Conservation (phyloP, 768 basidiomycete species). For the Mrakia blollopis region DNA sequence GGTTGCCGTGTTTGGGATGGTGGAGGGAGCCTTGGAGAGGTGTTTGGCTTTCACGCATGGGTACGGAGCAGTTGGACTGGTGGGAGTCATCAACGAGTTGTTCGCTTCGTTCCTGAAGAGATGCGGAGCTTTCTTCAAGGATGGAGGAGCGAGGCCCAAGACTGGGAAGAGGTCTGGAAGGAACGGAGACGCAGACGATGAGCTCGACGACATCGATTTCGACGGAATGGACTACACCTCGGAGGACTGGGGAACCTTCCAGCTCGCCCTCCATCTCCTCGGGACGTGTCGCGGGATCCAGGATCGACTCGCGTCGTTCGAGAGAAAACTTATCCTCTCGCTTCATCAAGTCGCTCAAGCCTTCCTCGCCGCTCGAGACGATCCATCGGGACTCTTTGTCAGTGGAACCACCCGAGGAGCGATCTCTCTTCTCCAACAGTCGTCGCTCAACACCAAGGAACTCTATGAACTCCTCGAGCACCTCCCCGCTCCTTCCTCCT, state of each 20-base stretch:
- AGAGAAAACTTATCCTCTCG: conserved; percentile 59
- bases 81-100: conserved; percentile 67
- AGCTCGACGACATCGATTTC: conserved; percentile 53
- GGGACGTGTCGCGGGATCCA: conserved; percentile 69
- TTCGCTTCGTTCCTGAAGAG: conserved; percentile 61
- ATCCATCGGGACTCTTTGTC: conserved; percentile 50
- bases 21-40: conserved; percentile 72
- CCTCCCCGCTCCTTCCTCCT: conserved; percentile 1
- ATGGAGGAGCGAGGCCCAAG: conserved; percentile 28
- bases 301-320: conserved; percentile 64
- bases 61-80: conserved; percentile 68
- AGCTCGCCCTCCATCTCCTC: conserved; percentile 72
- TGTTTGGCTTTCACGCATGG: conserved; percentile 82
- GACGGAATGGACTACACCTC: conserved; percentile 67
- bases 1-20: conserved; percentile 65
- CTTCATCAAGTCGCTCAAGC: conserved; percentile 58
- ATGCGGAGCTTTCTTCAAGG: conserved; percentile 23
- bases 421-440: conserved; percentile 68
- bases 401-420: conserved; percentile 60
- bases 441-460: conserved; percentile 73
- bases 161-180: conserved; percentile 12
- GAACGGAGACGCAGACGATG: conserved; percentile 21
- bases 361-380: conserved; percentile 56
- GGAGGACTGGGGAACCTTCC: conserved; percentile 84
- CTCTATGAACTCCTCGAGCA: conserved; percentile 59